A percentile compares a stretch with the other conserved stretches of the same genome.
Evolutionary conservation across 1,284 basidiomycete genomes (phyloP).

Genomic region (Mycena sp.): DNA sequence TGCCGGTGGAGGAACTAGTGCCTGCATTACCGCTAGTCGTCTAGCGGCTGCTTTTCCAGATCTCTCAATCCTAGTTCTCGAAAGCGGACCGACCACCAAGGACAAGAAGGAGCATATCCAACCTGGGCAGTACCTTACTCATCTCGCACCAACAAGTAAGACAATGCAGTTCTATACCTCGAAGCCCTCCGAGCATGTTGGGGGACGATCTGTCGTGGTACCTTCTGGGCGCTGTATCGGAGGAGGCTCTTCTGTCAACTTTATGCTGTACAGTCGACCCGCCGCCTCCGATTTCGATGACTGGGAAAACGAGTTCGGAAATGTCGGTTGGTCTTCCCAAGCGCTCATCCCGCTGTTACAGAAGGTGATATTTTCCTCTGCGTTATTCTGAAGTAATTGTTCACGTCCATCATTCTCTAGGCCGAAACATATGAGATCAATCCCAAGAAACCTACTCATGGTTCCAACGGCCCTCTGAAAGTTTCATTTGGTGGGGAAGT

Average conservation of each 20-base stretch:
- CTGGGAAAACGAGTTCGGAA: slow-evolving; percentile 52
- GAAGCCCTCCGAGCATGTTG: slow-evolving; percentile 43
- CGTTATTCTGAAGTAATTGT: not conserved
- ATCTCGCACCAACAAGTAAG: slow-evolving; percentile 45
- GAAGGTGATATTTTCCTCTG: slow-evolving; percentile 44
- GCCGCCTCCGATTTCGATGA: slow-evolving; percentile 56
- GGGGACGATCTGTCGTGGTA: slow-evolving; percentile 42
- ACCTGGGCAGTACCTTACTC: slow-evolving; percentile 45
- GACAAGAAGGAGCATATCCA: slow-evolving; percentile 47
- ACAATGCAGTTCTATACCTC: slow-evolving; percentile 45
- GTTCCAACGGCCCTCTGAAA: slow-evolving; percentile 61
- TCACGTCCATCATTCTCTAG: slow-evolving; percentile 40
- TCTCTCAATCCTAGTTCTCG: slow-evolving; percentile 37
- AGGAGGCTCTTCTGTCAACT: slow-evolving; percentile 54
- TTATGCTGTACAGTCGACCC: slow-evolving; percentile 51
- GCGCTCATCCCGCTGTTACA: slow-evolving; percentile 53
- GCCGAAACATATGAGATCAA: slow-evolving; percentile 57
- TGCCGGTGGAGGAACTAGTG: slow-evolving; percentile 19
- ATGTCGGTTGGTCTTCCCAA: slow-evolving; percentile 53
- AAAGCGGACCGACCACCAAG: slow-evolving; percentile 43
- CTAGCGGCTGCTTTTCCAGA: slow-evolving; percentile 12
- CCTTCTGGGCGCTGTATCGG: slow-evolving; percentile 48
- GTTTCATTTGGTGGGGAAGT: slow-evolving; percentile 47
- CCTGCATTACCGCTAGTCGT: slow-evolving; percentile 5
- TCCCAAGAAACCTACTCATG: slow-evolving; percentile 52